Evolutionary conservation across 371 early-diverging fungal species (phyloP).

Genomic region (Blastocladiella emersonii): DNA sequence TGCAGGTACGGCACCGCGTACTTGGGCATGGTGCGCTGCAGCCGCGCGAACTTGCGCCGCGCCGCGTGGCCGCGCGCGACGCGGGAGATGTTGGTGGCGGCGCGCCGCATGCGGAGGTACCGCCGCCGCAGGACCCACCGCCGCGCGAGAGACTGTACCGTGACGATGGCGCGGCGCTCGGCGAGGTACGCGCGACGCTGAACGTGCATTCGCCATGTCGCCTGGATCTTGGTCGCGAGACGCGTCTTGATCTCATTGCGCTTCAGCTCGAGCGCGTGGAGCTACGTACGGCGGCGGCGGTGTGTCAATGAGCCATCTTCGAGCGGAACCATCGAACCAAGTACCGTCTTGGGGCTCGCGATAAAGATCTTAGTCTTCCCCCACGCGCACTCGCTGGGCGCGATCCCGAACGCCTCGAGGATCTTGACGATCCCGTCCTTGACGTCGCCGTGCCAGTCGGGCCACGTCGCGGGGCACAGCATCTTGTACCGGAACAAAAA

Average conservation of each 20-base stretch:
- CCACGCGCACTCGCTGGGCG: background rate
- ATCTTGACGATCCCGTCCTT: background rate
- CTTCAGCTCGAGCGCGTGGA: background rate
- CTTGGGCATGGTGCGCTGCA: background rate
- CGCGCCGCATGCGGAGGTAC: background rate
- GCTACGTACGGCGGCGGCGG: background rate
- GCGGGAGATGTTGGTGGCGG: background rate
- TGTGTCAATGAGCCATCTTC: no score
- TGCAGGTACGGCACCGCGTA: background rate
- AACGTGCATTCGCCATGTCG: slow-evolving; percentile 3
- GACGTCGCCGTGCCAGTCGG: slow-evolving; percentile 4
- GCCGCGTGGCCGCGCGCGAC: background rate
- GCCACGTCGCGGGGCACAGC: slow-evolving; percentile 5
- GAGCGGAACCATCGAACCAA: background rate
- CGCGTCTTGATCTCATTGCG: background rate
- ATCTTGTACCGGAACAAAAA: slow-evolving; percentile 20
- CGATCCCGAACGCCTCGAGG: background rate
- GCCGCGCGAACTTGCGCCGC: background rate
- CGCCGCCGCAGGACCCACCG: background rate
- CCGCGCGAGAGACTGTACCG: background rate
- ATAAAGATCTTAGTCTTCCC: slow-evolving; percentile 9
- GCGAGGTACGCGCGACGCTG: background rate
- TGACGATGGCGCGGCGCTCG: background rate
- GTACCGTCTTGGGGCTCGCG: background rate
- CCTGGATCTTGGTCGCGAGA: background rate